Evolutionary conservation across 352 stramenopile genomes (phyloP), one percentile per base, ranked within the genome.

Genomic region (Phytophthora cajani): DNA sequence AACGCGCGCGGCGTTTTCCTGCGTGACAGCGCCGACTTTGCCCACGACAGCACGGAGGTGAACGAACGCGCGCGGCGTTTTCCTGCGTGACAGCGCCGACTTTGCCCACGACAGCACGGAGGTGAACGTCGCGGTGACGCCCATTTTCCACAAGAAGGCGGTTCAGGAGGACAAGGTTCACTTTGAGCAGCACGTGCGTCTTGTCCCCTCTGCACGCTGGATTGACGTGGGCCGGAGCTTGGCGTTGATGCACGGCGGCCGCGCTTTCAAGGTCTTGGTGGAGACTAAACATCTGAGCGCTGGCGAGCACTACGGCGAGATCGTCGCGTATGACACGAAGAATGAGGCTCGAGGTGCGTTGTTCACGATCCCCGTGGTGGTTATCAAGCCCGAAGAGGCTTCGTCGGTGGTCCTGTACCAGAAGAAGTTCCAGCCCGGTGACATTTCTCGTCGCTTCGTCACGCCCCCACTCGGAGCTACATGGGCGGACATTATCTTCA

Each of bases 361-460:
- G 16, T 99, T 98, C 64, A 86, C 74, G 40, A 88, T 99, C 36
- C 96, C 96, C 0, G 92, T 99, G 33, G 95, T 82, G 25, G 85
- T 98, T 17, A 87, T 98, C 51, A 95, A 95, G 70, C 88, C 91
- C 0, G 85, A 98, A 74, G 33, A 76, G 0, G 58, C 53, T 21
- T 49, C 66, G 17, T 78, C 79, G 1, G 74, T 85, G 1, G 64
- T 84, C 19, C 49, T 57, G 14, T 90, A 87, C 68, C 77, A 80
- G 60, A 83, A 80, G 58, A 55, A 77, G 16, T 80, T 93, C 71
- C 67, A 84, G 46, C 82, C 86, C 10, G 89, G 86, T 6, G 64
- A 79, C 14, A 92, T 97, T 67, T 84, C 82, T 50, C 90, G 92
- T 16, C 88, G 83, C 19, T 98, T 98, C 58, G 63, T 97, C 6